A percentile compares a stretch with the other conserved stretches of the same genome.
Conservation (phyloP, 257 asterid genomes). For the Asclepias syriaca region DNA sequence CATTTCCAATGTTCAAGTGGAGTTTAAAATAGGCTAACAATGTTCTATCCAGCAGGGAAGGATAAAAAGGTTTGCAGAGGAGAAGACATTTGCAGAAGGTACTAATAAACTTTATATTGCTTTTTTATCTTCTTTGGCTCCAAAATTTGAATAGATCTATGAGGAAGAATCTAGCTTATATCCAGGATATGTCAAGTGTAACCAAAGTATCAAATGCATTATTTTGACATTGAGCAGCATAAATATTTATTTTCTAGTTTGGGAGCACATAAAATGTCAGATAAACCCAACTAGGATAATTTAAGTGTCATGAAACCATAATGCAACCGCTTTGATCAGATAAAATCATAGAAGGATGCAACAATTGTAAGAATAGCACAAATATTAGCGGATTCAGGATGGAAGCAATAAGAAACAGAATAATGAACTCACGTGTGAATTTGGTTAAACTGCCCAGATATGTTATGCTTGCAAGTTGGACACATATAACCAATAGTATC, state of each 20-base stretch:
- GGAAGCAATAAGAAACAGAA: constrained; percentile 10
- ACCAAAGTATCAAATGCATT: too few relatives aligned
- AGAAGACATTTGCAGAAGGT: not conserved
- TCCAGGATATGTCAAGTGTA: too few relatives aligned
- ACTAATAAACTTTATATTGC: too few relatives aligned
- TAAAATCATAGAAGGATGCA: not conserved
- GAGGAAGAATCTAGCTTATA: too few relatives aligned
- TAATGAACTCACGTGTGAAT: constrained; percentile 43
- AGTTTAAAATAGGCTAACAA: not conserved
- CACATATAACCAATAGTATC: constrained; percentile 98
- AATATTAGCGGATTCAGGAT: constrained; percentile 23
- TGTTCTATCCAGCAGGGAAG: not conserved
- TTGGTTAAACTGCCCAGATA: constrained; percentile 78
- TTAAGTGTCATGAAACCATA: not conserved
- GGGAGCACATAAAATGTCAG: too few relatives aligned
- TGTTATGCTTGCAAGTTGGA: constrained; percentile 85
- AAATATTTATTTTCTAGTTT: too few relatives aligned
- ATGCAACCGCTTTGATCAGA: not conserved
- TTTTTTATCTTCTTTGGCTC: too few relatives aligned
- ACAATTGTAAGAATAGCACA: constrained; percentile 15
- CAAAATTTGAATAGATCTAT: too few relatives aligned
- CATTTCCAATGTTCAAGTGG: not conserved
- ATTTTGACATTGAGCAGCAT: too few relatives aligned
- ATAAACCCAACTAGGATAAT: not conserved
- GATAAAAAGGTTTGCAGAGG: not conserved